Evolutionary conservation across 352 stramenopile species (phyloP).

Genomic region (Globisporangium barbulae): DNA sequence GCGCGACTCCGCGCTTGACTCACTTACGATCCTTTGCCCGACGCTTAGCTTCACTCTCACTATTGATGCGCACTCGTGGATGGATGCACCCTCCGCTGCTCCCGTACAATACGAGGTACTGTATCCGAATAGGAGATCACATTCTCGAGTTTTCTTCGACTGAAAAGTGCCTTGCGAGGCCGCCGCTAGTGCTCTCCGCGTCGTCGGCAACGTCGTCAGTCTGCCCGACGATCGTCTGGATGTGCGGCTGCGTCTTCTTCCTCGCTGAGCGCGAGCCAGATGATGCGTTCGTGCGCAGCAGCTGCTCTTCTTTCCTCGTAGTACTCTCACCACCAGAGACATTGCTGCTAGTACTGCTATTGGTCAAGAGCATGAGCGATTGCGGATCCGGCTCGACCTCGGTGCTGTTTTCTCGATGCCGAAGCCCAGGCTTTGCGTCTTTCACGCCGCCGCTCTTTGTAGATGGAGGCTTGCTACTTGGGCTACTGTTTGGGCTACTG

Average conservation of each 20-base stretch:
- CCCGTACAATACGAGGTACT: too few species aligned
- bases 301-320: slow-evolving; percentile 1
- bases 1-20: too few species aligned
- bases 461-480: background rate
- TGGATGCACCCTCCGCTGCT: too few species aligned
- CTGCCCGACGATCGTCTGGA: slow-evolving; percentile 25
- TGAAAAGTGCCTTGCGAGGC: background rate
- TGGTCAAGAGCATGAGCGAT: background rate
- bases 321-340: background rate
- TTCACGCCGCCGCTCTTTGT: background rate
- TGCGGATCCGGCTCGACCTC: background rate
- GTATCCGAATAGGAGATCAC: too few species aligned
- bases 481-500: background rate
- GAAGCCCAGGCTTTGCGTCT: background rate
- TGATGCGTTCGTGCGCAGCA: slow-evolving; percentile 4
- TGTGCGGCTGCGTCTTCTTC: slow-evolving; percentile 9
- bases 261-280: slow-evolving; percentile 12
- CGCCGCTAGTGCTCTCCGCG: background rate
- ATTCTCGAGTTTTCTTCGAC: too few species aligned
- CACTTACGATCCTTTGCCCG: too few species aligned
- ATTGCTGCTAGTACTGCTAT: background rate
- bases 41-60: too few species aligned
- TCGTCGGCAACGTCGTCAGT: slow-evolving; percentile 20
- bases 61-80: too few species aligned
- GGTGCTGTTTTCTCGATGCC: background rate